Conservation (phyloP, 2,329 filamentous ascomycete species). For the Botrytis paeoniae region DNA sequence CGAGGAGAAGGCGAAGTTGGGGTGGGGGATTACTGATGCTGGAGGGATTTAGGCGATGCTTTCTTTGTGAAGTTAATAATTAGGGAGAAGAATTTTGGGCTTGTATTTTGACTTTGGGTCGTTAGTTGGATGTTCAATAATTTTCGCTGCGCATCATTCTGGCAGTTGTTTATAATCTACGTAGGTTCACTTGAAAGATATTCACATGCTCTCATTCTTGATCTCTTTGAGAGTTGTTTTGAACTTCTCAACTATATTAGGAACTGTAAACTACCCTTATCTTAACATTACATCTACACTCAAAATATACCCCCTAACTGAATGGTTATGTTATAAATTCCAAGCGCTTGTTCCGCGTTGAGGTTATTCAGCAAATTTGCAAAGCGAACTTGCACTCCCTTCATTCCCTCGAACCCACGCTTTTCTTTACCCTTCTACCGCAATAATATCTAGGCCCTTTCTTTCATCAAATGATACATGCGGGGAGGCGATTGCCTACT, state of each 20-base stretch:
- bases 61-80: neutral
- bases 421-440: conserved; percentile 33
- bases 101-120: no score
- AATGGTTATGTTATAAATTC: fast-evolving
- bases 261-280: conserved; percentile 46
- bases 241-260: conserved; percentile 34
- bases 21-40: neutral
- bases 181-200: neutral
- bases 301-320: conserved; percentile 29
- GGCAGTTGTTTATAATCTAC: neutral
- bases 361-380: neutral
- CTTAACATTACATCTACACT: conserved; percentile 55
- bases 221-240: conserved; percentile 25
- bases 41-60: neutral
- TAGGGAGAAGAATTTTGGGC: neutral
- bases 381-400: conserved; percentile 56
- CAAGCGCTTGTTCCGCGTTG: fast-evolving
- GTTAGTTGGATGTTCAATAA: neutral
- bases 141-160: neutral
- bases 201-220: neutral
- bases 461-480: no score
- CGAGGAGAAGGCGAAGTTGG: neutral
- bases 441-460: no score
- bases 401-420: conserved; percentile 50
- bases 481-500: no score